Evolutionary conservation across 2,329 filamentous ascomycete genomes (phyloP).

Genomic region (Colletotrichum lentis): DNA sequence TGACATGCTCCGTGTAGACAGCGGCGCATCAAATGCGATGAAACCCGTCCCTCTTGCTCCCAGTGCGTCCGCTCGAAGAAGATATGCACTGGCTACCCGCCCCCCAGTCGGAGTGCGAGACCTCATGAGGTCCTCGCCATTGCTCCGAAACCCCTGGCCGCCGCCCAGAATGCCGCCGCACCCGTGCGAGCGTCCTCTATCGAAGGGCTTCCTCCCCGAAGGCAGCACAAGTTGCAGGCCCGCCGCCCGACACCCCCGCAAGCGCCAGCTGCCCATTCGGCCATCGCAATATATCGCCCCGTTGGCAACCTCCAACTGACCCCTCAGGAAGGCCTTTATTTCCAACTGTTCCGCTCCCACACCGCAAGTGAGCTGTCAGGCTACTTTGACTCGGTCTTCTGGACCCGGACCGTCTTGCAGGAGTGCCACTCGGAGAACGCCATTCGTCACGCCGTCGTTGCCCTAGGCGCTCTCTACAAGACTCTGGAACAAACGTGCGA

Average conservation of each 20-base stretch:
- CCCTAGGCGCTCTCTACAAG: constrained; percentile 72
- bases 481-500: constrained; percentile 67
- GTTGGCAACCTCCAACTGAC: constrained; percentile 57
- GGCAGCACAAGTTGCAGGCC: constrained; percentile 29
- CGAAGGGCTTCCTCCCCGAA: constrained; percentile 36
- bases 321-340: constrained; percentile 65
- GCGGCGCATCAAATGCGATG: constrained; percentile 72
- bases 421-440: constrained; percentile 69
- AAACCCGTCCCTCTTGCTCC: constrained; percentile 66
- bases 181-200: constrained; percentile 38
- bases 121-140: constrained; percentile 59
- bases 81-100: constrained; percentile 68
- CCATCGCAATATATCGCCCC: constrained; percentile 54
- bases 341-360: constrained; percentile 67
- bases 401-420: constrained; percentile 68
- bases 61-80: constrained; percentile 68
- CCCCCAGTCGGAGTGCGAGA: constrained; percentile 58
- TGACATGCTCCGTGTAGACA: constrained; percentile 52
- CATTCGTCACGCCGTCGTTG: constrained; percentile 71
- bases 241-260: constrained; percentile 45
- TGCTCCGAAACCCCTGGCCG: constrained; percentile 55
- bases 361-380: constrained; percentile 71
- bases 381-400: constrained; percentile 73
- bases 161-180: constrained; percentile 35
- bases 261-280: constrained; percentile 42